phyloP scores from a whole-genome alignment of 352 stramenopile genomes.

The Peronospora farinosa region DNA sequence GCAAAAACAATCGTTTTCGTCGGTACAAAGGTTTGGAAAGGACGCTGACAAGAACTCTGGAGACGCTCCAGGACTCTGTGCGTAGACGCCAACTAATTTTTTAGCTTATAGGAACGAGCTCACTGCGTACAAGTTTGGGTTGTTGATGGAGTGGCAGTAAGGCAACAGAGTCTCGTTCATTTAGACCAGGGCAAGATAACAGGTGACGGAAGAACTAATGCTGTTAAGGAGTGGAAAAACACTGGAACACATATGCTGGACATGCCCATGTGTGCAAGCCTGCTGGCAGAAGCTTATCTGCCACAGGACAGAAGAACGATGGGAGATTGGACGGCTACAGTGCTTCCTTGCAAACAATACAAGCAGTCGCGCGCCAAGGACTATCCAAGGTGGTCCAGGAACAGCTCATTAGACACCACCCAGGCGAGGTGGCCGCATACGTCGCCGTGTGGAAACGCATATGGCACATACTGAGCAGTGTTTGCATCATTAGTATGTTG shows the following conservation, averaged over 20 bases:
- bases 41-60: background rate
- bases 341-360: background rate
- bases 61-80: background rate
- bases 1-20: background rate
- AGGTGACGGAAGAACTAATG: background rate
- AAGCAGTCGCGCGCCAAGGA: background rate
- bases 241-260: slow-evolving; percentile 1
- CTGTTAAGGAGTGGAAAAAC: background rate
- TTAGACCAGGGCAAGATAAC: background rate
- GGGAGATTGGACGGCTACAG: background rate
- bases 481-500: background rate
- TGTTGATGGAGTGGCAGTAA: background rate
- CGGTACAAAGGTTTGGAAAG: background rate
- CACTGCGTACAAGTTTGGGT: slow-evolving; percentile 5
- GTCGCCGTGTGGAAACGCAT: background rate
- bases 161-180: slow-evolving; percentile 1
- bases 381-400: background rate
- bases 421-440: background rate
- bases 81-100: background rate
- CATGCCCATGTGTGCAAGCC: slow-evolving; percentile 1
- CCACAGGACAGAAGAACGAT: background rate
- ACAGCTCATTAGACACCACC: background rate
- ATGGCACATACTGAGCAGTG: background rate
- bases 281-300: slow-evolving; percentile 2
- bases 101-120: background rate